Conservation (phyloP, 2,329 filamentous ascomycete species). For the Cercospora sojina region DNA sequence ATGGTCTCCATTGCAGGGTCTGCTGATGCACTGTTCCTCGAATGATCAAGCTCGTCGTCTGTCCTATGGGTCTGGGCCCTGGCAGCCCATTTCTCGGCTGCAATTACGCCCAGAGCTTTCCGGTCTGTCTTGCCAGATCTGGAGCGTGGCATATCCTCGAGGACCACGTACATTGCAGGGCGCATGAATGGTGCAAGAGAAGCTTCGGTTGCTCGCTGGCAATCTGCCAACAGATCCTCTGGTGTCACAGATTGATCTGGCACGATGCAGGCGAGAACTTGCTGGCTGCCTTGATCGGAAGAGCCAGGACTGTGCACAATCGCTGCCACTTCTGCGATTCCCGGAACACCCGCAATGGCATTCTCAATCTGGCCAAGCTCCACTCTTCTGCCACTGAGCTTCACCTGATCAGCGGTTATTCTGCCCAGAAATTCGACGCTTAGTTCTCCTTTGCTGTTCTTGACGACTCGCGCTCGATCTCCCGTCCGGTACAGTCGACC, state of each 20-base stretch:
- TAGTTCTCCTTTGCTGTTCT: neutral
- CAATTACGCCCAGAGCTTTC: neutral
- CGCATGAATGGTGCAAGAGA: neutral
- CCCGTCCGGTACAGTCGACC: neutral
- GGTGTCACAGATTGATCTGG: constrained; percentile 8
- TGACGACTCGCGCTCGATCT: neutral
- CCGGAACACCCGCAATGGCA: constrained; percentile 36
- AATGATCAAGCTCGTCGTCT: neutral
- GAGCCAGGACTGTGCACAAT: constrained; percentile 7
- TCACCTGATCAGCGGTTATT: constrained; percentile 56
- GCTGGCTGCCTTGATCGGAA: constrained; percentile 18
- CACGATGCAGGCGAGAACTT: constrained; percentile 14
- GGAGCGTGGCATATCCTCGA: neutral
- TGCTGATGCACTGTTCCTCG: neutral
- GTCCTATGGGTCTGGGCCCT: neutral
- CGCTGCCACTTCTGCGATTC: constrained; percentile 12
- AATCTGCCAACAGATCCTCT: neutral
- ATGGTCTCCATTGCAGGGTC: neutral
- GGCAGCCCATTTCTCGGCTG: neutral
- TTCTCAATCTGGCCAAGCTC: constrained; percentile 70
- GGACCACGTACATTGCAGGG: neutral
- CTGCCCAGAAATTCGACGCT: constrained; percentile 20
- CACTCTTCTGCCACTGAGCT: constrained; percentile 72
- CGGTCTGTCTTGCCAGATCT: neutral
- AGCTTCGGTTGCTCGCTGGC: neutral